These are phyloP conservation scores for Litsea cubeba DNA, from an alignment of 164 flowering plant genomes.

Conservation along the genomic window DNA sequence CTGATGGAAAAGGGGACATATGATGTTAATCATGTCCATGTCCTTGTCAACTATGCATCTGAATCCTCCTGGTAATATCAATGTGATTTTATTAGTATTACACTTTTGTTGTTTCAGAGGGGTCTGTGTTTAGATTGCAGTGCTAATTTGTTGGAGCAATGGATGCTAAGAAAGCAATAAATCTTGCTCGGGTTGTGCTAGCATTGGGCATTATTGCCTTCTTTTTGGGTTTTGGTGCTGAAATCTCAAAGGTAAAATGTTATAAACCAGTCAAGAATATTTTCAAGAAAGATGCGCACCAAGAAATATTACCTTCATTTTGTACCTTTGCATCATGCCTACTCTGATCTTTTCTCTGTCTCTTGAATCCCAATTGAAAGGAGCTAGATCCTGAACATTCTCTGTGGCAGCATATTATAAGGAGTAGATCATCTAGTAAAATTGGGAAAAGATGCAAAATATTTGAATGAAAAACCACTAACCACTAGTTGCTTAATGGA, in stretches of 20 bases:
- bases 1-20: too few species aligned
- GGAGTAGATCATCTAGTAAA: neutral
- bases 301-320: neutral
- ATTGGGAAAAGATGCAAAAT: too few species aligned
- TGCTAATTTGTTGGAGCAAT: slow-evolving; percentile 1
- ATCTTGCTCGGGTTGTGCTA: slow-evolving; percentile 33
- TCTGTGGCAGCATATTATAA: neutral
- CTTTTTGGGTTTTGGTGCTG: slow-evolving; percentile 57
- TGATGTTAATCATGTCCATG: too few species aligned
- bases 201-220: slow-evolving; percentile 42
- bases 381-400: neutral
- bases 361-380: neutral
- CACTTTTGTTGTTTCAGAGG: neutral
- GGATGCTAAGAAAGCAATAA: slow-evolving; percentile 19
- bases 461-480: too few species aligned
- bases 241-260: slow-evolving; percentile 51
- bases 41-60: too few species aligned
- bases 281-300: neutral
- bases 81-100: too few species aligned
- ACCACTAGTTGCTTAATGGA: too few species aligned
- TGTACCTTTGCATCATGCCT: neutral
- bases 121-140: neutral
- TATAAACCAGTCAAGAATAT: neutral
- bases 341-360: neutral
- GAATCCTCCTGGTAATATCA: too few species aligned